These are phyloP conservation scores for Colletotrichum tabaci DNA, from an alignment of 2,329 filamentous ascomycete species.

Conservation along the genomic window DNA sequence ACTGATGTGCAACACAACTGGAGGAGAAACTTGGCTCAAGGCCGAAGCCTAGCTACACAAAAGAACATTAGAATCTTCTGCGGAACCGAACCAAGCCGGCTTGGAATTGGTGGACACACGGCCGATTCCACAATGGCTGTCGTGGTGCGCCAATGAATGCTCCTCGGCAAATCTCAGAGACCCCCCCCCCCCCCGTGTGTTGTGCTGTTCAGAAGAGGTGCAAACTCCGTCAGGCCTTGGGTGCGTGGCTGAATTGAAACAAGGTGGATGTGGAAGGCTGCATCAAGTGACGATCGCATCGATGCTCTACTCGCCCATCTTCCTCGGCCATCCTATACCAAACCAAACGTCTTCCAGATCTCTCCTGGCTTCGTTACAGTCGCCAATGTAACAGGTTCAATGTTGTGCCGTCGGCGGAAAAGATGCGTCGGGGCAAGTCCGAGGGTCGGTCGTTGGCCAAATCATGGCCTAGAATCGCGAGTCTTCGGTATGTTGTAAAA, in stretches of 20 bases:
- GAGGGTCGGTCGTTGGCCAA: not conserved
- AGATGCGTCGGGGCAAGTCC: constrained; percentile 47
- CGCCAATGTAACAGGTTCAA: not conserved
- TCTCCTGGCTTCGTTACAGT: not conserved
- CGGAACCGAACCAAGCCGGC: not conserved
- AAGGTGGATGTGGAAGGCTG: no score
- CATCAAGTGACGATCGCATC: not conserved
- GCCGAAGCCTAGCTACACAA: not conserved
- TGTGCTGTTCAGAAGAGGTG: not conserved
- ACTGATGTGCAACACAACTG: no score
- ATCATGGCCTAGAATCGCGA: not conserved
- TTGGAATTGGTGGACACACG: not conserved
- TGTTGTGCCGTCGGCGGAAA: not conserved
- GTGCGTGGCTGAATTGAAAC: not conserved
- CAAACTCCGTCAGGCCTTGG: not conserved
- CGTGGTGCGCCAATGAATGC: not conserved
- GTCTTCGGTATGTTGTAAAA: not conserved
- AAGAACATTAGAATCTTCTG: not conserved
- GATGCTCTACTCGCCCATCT: not conserved
- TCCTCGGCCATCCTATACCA: not conserved
- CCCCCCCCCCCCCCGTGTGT: not conserved
- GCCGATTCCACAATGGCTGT: not conserved
- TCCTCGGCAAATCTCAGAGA: not conserved
- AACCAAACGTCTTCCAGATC: not conserved
- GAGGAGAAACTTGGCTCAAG: no score